phyloP scores from a whole-genome alignment of 495 filamentous ascomycete species.

The Penicillium paradoxum region DNA sequence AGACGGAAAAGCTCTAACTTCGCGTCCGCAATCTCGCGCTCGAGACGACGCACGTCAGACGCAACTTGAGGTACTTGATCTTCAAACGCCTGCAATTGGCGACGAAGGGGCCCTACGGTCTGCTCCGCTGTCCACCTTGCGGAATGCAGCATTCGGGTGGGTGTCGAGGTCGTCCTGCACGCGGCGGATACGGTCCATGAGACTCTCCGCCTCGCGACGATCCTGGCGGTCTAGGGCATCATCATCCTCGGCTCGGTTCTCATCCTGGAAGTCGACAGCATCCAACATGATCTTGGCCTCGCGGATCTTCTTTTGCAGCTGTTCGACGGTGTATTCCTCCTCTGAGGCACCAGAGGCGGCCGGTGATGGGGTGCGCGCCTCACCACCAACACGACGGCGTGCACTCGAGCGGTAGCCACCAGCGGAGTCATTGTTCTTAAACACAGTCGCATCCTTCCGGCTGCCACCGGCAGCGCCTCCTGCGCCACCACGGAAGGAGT shows the following conservation, averaged over 20 bases:
- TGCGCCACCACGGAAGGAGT: slow-evolving; percentile 70
- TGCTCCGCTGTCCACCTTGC: slow-evolving; percentile 73
- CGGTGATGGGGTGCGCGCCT: slow-evolving; percentile 68
- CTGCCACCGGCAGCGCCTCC: slow-evolving; percentile 34
- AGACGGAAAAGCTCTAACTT: slow-evolving; percentile 91
- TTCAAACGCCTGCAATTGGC: slow-evolving; percentile 80
- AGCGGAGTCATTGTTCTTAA: slow-evolving; percentile 85
- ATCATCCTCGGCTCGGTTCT: slow-evolving; percentile 83
- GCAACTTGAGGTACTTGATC: slow-evolving; percentile 90
- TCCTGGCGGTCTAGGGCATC: slow-evolving; percentile 88
- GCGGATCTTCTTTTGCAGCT: slow-evolving; percentile 85
- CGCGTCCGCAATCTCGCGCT: slow-evolving; percentile 88
- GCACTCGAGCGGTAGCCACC: slow-evolving; percentile 92
- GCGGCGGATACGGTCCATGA: slow-evolving; percentile 87
- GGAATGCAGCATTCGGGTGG: slow-evolving; percentile 74
- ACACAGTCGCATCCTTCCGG: slow-evolving; percentile 93
- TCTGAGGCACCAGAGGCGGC: slow-evolving; percentile 67
- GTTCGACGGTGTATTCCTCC: slow-evolving; percentile 81
- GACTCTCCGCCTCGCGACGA: slow-evolving; percentile 85
- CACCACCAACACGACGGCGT: slow-evolving; percentile 72
- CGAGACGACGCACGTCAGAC: slow-evolving; percentile 82
- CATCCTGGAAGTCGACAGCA: slow-evolving; percentile 94
- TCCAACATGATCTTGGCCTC: slow-evolving; percentile 96
- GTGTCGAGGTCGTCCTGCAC: slow-evolving; percentile 95
- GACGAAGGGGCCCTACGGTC: slow-evolving; percentile 79